phyloP scores from a whole-genome alignment of 305 asterid genomes.

The Plantago rigida region DNA sequence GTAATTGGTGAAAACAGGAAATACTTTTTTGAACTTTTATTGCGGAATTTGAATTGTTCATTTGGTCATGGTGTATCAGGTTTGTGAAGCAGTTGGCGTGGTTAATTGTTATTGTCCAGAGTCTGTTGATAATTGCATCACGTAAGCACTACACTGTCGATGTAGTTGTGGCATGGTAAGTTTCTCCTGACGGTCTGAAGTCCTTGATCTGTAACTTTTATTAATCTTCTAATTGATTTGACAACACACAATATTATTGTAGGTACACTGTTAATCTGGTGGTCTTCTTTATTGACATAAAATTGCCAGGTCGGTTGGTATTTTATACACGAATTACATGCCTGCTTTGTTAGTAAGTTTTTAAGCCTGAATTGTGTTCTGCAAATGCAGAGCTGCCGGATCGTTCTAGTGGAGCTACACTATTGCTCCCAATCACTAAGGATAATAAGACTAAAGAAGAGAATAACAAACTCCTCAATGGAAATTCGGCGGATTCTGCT shows the following conservation, averaged over 20 bases:
- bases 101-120: conserved; percentile 61
- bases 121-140: conserved; percentile 82
- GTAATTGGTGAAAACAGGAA: not conserved
- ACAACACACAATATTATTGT: conserved; percentile 15
- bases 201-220: not conserved
- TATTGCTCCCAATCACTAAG: conserved; percentile 65
- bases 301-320: conserved; percentile 47
- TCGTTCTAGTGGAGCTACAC: conserved; percentile 47
- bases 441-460: conserved; percentile 64
- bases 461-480: conserved; percentile 65
- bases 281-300: conserved; percentile 79
- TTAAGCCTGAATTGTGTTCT: not conserved
- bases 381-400: conserved; percentile 55
- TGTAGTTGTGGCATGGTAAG: conserved; percentile 85
- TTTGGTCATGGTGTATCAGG: conserved; percentile 34
- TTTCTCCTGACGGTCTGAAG: not conserved
- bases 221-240: too few species aligned
- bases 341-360: not conserved
- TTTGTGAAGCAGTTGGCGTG: conserved; percentile 71
- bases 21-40: too few species aligned
- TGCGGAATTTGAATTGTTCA: too few species aligned
- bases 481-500: conserved; percentile 56
- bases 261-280: conserved; percentile 94
- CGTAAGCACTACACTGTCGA: conserved; percentile 92
- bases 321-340: too few species aligned